phyloP scores from a whole-genome alignment of 805 yeast genomes.

The Priceomyces castillae region DNA sequence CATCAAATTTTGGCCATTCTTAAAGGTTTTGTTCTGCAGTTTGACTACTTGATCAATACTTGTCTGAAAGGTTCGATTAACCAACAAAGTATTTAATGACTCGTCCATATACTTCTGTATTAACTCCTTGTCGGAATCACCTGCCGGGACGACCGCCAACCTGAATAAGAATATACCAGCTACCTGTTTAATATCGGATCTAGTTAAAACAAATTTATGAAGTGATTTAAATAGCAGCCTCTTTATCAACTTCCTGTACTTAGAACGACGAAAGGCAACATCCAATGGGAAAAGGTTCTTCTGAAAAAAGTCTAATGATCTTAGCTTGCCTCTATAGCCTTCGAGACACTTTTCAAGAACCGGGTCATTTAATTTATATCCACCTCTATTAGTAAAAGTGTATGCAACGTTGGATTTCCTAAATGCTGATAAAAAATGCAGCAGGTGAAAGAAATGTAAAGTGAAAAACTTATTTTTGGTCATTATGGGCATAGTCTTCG shows the following conservation, averaged over 20 bases:
- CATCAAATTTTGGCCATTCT: slow-evolving; percentile 2
- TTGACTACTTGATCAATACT: slow-evolving; percentile 1
- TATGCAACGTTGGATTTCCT: slow-evolving; percentile 41
- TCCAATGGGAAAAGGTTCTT: slow-evolving; percentile 26
- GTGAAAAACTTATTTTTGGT: slow-evolving; percentile 20
- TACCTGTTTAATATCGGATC: slow-evolving; percentile 10
- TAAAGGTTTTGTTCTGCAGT: slow-evolving; percentile 4
- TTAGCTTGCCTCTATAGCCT: slow-evolving; percentile 29
- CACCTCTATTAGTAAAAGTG: slow-evolving; percentile 28
- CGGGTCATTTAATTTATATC: slow-evolving; percentile 25
- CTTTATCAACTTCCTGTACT: slow-evolving; percentile 23
- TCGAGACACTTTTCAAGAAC: slow-evolving; percentile 18
- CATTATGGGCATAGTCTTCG: slow-evolving; percentile 16
- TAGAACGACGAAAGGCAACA: slow-evolving; percentile 31
- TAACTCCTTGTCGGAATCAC: slow-evolving; percentile 14
- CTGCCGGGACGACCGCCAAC: slow-evolving; percentile 19
- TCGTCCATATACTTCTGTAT: slow-evolving; percentile 10
- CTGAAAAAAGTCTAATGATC: slow-evolving; percentile 19
- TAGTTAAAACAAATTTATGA: slow-evolving; percentile 3
- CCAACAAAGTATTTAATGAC: slow-evolving; percentile 10
- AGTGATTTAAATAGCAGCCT: slow-evolving; percentile 15
- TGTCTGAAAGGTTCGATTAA: slow-evolving; percentile 3
- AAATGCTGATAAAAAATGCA: slow-evolving; percentile 24
- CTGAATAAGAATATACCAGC: slow-evolving; percentile 26
- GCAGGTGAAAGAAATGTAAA: slow-evolving; percentile 28